Conservation (phyloP, 768 basidiomycete species). For the Galerina sulciceps region DNA sequence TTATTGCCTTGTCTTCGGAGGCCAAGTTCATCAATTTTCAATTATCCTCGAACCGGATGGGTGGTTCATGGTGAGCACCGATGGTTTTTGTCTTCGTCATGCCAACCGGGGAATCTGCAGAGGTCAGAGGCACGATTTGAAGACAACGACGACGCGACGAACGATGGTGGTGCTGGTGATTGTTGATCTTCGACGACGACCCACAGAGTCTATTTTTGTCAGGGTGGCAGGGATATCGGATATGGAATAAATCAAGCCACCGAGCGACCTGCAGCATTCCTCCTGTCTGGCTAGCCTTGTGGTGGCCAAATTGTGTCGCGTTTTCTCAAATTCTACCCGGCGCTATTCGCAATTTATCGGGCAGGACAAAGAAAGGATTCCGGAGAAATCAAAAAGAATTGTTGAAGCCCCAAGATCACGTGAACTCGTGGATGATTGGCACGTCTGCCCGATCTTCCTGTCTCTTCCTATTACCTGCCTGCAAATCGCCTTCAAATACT, state of each 20-base stretch:
- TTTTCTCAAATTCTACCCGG: too few species aligned
- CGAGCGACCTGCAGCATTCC: neutral
- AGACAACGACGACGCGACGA: neutral
- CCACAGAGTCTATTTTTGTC: neutral
- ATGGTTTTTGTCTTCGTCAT: slow-evolving; percentile 3
- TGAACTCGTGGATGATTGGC: too few species aligned
- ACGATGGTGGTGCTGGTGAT: too few species aligned
- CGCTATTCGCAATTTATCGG: too few species aligned
- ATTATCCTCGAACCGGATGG: slow-evolving; percentile 11
- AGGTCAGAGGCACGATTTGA: neutral
- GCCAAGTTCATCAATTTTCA: slow-evolving; percentile 4
- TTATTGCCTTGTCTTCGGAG: slow-evolving; percentile 1
- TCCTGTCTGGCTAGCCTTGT: neutral
- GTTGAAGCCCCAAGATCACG: too few species aligned
- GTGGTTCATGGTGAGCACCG: neutral
- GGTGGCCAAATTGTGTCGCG: too few species aligned
- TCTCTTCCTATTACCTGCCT: too few species aligned
- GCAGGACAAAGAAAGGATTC: too few species aligned
- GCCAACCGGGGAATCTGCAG: neutral
- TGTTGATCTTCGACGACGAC: too few species aligned
- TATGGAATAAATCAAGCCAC: neutral
- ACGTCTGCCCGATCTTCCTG: too few species aligned
- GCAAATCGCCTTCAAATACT: too few species aligned
- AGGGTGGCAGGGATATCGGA: neutral
- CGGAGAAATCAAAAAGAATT: too few species aligned